Evolutionary conservation across 768 basidiomycete genomes (phyloP).

Genomic region (Pluteus cervinus): DNA sequence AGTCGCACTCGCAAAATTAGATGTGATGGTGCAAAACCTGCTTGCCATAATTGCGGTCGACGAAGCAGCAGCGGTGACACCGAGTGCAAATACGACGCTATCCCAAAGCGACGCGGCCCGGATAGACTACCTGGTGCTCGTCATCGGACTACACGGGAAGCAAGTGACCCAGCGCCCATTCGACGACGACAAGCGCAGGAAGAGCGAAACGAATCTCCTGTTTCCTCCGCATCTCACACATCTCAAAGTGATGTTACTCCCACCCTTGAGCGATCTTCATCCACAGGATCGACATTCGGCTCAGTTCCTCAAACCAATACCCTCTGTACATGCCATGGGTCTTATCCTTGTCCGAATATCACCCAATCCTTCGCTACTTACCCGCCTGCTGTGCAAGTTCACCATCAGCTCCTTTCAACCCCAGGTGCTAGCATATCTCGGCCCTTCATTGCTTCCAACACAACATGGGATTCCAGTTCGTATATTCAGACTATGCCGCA

Average conservation of each 20-base stretch:
- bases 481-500: slow-evolving; percentile 9
- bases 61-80: slow-evolving; percentile 36
- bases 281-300: background rate
- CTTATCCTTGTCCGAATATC: background rate
- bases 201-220: background rate
- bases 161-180: slow-evolving; percentile 26
- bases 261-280: background rate
- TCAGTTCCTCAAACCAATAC: background rate
- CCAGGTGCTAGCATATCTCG: no score
- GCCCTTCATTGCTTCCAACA: background rate
- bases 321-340: background rate
- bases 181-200: slow-evolving; percentile 1
- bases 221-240: background rate
- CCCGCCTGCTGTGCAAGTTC: no score
- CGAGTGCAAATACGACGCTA: slow-evolving; percentile 61
- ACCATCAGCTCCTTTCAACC: no score
- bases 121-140: slow-evolving; percentile 78
- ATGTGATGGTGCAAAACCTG: slow-evolving; percentile 75
- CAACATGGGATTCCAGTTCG: background rate
- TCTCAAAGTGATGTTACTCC: background rate
- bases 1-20: slow-evolving; percentile 78
- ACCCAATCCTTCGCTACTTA: background rate
- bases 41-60: slow-evolving; percentile 67
- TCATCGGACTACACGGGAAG: slow-evolving; percentile 48
- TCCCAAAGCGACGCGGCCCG: slow-evolving; percentile 76